Percentiles rank a stretch among this genome's conserved stretches.
Evolutionary conservation across 2,329 filamentous ascomycete genomes (phyloP).

Genomic region (Phoma sp.): DNA sequence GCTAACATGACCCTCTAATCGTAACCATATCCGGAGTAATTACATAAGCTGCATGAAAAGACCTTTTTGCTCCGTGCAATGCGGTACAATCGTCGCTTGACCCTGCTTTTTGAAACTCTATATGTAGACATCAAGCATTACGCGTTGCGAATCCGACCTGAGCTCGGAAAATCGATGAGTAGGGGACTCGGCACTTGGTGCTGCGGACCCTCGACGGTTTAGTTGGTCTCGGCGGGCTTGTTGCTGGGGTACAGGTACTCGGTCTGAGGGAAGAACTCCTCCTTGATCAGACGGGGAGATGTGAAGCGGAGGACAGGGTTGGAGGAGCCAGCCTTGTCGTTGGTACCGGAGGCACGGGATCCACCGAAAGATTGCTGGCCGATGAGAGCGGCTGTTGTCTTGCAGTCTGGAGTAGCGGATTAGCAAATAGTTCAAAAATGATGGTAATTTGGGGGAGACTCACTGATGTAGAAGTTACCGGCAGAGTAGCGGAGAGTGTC

Average conservation of each 20-base stretch:
- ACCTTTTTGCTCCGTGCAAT: slow-evolving; percentile 10
- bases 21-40: background rate
- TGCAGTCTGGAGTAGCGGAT: slow-evolving; percentile 28
- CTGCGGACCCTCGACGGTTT: slow-evolving; percentile 4
- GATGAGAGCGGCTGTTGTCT: slow-evolving; percentile 49
- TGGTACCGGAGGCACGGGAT: slow-evolving; percentile 61
- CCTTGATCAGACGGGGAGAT: slow-evolving; percentile 61
- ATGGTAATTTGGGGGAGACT: slow-evolving; percentile 21
- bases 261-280: slow-evolving; percentile 57
- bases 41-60: background rate
- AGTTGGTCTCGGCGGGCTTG: slow-evolving; percentile 18
- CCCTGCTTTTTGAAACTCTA: background rate
- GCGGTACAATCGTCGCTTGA: background rate
- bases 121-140: background rate
- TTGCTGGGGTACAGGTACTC: slow-evolving; percentile 62
- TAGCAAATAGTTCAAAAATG: background rate
- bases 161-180: background rate
- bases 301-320: slow-evolving; percentile 61
- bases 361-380: slow-evolving; percentile 60
- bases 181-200: background rate
- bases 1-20: background rate
- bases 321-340: slow-evolving; percentile 62
- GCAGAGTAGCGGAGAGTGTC: slow-evolving; percentile 74
- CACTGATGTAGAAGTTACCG: slow-evolving; percentile 81
- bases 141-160: background rate